These are phyloP conservation scores for Ascochyta pisi DNA, from an alignment of 2,329 filamentous ascomycete genomes.

Conservation along the genomic window DNA sequence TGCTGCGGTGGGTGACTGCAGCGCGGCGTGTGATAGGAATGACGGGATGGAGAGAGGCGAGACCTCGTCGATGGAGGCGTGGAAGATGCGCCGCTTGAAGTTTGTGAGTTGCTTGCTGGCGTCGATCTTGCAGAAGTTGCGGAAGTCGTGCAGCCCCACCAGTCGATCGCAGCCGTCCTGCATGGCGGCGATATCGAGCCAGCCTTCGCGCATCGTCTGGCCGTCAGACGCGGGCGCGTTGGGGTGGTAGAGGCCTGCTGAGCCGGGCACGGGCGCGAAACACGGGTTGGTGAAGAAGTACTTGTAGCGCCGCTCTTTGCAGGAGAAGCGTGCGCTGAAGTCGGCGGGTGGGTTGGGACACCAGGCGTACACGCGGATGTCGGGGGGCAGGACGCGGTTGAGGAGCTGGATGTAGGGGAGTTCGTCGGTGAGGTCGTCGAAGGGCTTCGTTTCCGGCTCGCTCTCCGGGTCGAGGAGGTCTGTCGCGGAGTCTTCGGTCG, in stretches of 20 bases:
- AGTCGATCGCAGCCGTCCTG: conserved; percentile 78
- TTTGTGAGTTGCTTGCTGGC: conserved; percentile 86
- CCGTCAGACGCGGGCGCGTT: conserved; percentile 10
- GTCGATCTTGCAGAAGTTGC: conserved; percentile 97
- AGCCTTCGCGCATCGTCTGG: conserved; percentile 60
- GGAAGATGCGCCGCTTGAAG: conserved; percentile 79
- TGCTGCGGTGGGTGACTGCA: conserved; percentile 20
- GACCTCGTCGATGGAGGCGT: conserved; percentile 72
- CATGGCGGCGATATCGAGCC: conserved; percentile 90
- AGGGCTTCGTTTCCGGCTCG: conserved; percentile 44
- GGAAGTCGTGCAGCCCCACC: conserved; percentile 88
- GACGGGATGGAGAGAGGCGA: conserved; percentile 34
- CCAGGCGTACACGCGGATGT: conserved; percentile 93
- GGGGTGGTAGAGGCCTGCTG: conserved; percentile 55
- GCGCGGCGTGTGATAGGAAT: conserved; percentile 39
- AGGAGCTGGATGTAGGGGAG: conserved; percentile 82
- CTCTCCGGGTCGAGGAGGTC: conserved; percentile 5
- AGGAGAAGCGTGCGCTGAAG: conserved; percentile 93
- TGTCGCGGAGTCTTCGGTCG: neutral
- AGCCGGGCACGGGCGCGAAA: conserved; percentile 71
- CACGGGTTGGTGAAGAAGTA: conserved; percentile 98
- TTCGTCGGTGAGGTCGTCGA: conserved; percentile 79
- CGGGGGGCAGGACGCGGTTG: conserved; percentile 85
- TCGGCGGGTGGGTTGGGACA: conserved; percentile 78
- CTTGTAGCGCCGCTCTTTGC: conserved; percentile 86